A percentile compares a stretch with the other conserved stretches of the same genome.
phyloP scores from a whole-genome alignment of 768 basidiomycete genomes.

The Rickenella mellea region DNA sequence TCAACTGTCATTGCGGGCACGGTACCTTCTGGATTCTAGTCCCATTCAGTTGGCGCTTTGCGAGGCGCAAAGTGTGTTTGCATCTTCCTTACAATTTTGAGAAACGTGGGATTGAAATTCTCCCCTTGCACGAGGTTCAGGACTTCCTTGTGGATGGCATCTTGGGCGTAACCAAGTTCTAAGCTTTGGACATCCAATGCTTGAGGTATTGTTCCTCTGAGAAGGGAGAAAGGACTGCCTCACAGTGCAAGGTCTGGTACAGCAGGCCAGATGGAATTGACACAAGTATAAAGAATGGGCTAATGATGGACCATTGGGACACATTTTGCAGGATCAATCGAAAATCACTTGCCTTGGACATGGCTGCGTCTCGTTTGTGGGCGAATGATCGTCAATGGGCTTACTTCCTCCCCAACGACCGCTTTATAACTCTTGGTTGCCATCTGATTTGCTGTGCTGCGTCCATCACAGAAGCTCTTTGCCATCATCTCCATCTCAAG shows the following conservation, averaged over 20 bases:
- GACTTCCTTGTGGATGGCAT: constrained; percentile 23
- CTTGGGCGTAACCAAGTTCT: constrained; percentile 33
- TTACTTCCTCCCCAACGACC: too few species aligned
- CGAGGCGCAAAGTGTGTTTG: too few species aligned
- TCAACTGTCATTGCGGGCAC: constrained; percentile 31
- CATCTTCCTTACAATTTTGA: constrained; percentile 28
- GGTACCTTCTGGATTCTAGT: constrained; percentile 34
- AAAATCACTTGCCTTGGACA: too few species aligned
- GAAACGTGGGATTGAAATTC: constrained; percentile 38
- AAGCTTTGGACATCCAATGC: constrained; percentile 15
- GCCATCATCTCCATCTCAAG: too few species aligned
- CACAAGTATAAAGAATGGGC: constrained; percentile 26
- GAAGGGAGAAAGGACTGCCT: constrained; percentile 9
- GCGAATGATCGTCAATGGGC: too few species aligned
- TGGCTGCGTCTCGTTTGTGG: too few species aligned
- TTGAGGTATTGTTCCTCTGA: neutral
- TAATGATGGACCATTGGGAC: too few species aligned
- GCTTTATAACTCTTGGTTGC: too few species aligned
- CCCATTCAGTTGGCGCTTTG: too few species aligned
- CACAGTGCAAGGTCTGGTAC: constrained; percentile 33
- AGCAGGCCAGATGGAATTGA: constrained; percentile 31
- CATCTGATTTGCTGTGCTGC: too few species aligned
- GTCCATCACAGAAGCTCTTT: too few species aligned
- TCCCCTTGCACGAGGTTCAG: constrained; percentile 36
- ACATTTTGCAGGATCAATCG: too few species aligned